These are phyloP conservation scores for Turnera subulata DNA, from an alignment of 345 rosid genomes.

Conservation along the genomic window DNA sequence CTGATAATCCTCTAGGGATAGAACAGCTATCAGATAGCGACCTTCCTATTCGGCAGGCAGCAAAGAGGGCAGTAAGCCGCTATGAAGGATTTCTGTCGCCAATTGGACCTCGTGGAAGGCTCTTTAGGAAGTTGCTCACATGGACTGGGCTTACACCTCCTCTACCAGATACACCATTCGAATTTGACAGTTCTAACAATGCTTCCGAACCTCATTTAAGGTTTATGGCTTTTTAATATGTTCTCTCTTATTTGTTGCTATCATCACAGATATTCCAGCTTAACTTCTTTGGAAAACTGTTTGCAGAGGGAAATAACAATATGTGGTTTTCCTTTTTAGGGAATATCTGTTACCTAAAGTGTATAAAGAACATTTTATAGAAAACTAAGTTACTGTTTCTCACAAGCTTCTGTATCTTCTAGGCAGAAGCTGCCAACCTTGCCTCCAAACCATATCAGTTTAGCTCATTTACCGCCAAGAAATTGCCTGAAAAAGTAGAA, in stretches of 20 bases:
- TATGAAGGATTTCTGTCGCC: conserved; percentile 81
- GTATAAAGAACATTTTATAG: not conserved
- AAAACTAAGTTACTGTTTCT: not conserved
- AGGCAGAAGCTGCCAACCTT: not conserved
- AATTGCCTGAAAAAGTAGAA: not conserved
- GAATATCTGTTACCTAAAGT: too few species aligned
- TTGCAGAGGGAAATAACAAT: too few species aligned
- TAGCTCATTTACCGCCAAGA: not conserved
- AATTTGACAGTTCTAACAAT: conserved; percentile 42
- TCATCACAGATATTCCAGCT: conserved; percentile 6
- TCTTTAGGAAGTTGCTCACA: conserved; percentile 63
- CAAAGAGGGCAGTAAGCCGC: conserved; percentile 87
- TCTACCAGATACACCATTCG: conserved; percentile 51
- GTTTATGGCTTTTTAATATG: conserved; percentile 31
- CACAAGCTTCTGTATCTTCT: not conserved
- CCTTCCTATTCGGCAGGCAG: conserved; percentile 86
- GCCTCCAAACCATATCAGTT: not conserved
- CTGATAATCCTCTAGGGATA: conserved; percentile 33
- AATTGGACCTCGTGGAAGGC: conserved; percentile 86
- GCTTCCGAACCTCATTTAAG: conserved; percentile 75
- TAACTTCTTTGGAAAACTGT: too few species aligned
- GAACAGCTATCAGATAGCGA: conserved; percentile 53
- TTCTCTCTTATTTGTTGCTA: conserved; percentile 5
- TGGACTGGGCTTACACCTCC: conserved; percentile 71
- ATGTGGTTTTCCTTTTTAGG: too few species aligned